Percentiles rank a stretch among this genome's conserved stretches.
Conservation (phyloP, 202 grass and related monocot species). For the Setaria viridis region DNA sequence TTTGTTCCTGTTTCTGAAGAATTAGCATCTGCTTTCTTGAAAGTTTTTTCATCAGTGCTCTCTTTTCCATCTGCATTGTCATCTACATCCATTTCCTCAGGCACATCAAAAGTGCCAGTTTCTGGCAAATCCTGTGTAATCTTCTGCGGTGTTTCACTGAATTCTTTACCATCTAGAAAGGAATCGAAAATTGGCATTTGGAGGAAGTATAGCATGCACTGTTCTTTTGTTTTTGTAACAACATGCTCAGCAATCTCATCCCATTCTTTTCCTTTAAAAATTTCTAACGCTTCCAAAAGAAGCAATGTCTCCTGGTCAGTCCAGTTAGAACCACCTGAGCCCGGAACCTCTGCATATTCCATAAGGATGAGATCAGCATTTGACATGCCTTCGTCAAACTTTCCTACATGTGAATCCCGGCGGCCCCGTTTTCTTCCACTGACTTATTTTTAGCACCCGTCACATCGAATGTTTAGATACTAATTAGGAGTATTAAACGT, state of each 20-base stretch:
- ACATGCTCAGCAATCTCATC: slow-evolving; percentile 88
- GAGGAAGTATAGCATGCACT: slow-evolving; percentile 82
- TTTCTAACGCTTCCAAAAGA: slow-evolving; percentile 84
- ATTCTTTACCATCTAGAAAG: slow-evolving; percentile 48
- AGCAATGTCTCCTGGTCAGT: slow-evolving; percentile 80
- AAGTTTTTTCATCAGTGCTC: slow-evolving; percentile 37
- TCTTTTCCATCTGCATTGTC: slow-evolving; percentile 50
- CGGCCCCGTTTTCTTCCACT: no score
- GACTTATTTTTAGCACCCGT: no score
- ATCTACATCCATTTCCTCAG: slow-evolving; percentile 53
- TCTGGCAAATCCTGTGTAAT: neutral
- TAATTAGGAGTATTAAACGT: no score
- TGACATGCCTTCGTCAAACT: slow-evolving; percentile 75
- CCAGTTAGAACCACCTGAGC: slow-evolving; percentile 66
- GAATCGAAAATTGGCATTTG: slow-evolving; percentile 67
- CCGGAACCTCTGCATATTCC: slow-evolving; percentile 65
- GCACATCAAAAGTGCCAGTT: slow-evolving; percentile 42
- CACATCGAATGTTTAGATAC: no score
- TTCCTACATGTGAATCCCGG: slow-evolving; percentile 45
- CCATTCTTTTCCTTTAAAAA: slow-evolving; percentile 68
- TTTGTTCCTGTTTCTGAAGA: slow-evolving; percentile 47
- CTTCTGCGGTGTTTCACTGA: slow-evolving; percentile 1
- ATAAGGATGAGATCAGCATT: slow-evolving; percentile 80
- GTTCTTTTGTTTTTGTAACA: slow-evolving; percentile 82
- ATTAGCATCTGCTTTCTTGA: slow-evolving; percentile 31